These are phyloP conservation scores for Aspergillus sclerotiicarbonarius DNA, from an alignment of 495 filamentous ascomycete species.

Conservation along the genomic window DNA sequence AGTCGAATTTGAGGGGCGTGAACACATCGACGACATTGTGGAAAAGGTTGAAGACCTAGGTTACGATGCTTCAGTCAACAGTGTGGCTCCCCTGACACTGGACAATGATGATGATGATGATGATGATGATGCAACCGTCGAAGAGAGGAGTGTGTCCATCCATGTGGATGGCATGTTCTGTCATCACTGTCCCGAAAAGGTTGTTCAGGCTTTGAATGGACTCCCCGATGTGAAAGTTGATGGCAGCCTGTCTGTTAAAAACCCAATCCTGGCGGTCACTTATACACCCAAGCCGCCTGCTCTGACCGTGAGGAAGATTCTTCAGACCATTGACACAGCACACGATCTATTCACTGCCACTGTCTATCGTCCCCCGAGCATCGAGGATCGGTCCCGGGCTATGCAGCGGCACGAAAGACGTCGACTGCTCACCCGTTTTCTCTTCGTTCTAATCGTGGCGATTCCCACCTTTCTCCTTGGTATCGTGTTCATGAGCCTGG, in stretches of 20 bases:
- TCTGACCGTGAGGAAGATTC: conserved; percentile 75
- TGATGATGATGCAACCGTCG: conserved; percentile 8
- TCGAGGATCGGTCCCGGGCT: conserved; percentile 77
- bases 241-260: conserved; percentile 44
- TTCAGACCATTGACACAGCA: conserved; percentile 60
- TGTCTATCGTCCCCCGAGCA: conserved; percentile 76
- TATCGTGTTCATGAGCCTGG: conserved; percentile 85
- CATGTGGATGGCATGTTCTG: conserved; percentile 84
- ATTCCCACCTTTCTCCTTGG: conserved; percentile 90
- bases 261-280: conserved; percentile 66
- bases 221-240: conserved; percentile 53
- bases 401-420: conserved; percentile 65
- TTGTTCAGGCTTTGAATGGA: conserved; percentile 51
- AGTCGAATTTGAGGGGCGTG: conserved; percentile 56
- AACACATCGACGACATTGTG: conserved; percentile 57
- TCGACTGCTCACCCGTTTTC: conserved; percentile 60
- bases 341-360: conserved; percentile 63
- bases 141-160: conserved; percentile 61
- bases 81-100: conserved; percentile 19
- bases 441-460: conserved; percentile 68
- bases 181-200: conserved; percentile 69
- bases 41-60: conserved; percentile 77
- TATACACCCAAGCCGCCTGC: conserved; percentile 67
- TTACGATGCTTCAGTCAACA: conserved; percentile 64
- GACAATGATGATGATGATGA: conserved; percentile 14